A percentile compares a stretch with the other conserved stretches of the same genome.
Evolutionary conservation across 2,329 filamentous ascomycete genomes (phyloP).

Genomic region (Pseudocercospora eumusae): DNA sequence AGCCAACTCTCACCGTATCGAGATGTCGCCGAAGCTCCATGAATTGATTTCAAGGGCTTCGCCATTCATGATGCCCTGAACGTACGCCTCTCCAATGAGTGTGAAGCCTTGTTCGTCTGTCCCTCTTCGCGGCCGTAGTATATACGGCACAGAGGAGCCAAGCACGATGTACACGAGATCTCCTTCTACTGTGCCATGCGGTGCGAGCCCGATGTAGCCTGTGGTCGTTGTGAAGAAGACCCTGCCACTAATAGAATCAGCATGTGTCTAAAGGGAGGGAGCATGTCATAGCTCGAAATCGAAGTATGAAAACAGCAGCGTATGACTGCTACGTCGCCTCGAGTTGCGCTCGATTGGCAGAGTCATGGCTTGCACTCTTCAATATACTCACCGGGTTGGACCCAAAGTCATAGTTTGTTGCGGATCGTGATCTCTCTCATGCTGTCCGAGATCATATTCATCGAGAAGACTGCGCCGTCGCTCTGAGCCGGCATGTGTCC

Average conservation of each 20-base stretch:
- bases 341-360: too few relatives aligned
- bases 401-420: slow-evolving; percentile 1
- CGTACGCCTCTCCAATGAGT: slow-evolving; percentile 39
- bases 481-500: background rate
- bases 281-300: too few relatives aligned
- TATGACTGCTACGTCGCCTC: too few relatives aligned
- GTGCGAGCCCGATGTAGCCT: slow-evolving; percentile 35
- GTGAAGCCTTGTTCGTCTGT: slow-evolving; percentile 30
- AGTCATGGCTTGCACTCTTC: too few relatives aligned
- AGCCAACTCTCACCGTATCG: slow-evolving; percentile 24
- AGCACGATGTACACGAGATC: slow-evolving; percentile 36
- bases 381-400: background rate
- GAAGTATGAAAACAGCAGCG: too few relatives aligned
- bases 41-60: slow-evolving; percentile 33
- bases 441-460: slow-evolving; percentile 25
- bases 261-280: slow-evolving; percentile 22
- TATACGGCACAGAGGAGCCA: slow-evolving; percentile 32
- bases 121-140: slow-evolving; percentile 26
- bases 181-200: slow-evolving; percentile 32
- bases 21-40: slow-evolving; percentile 25
- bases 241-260: slow-evolving; percentile 34
- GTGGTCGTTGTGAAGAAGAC: slow-evolving; percentile 34
- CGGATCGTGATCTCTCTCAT: slow-evolving; percentile 29
- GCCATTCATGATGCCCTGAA: slow-evolving; percentile 40
- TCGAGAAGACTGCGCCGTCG: slow-evolving; percentile 33